These are phyloP conservation scores for Poa pratensis DNA, from an alignment of 176 grass and related monocot species.

Conservation along the genomic window DNA sequence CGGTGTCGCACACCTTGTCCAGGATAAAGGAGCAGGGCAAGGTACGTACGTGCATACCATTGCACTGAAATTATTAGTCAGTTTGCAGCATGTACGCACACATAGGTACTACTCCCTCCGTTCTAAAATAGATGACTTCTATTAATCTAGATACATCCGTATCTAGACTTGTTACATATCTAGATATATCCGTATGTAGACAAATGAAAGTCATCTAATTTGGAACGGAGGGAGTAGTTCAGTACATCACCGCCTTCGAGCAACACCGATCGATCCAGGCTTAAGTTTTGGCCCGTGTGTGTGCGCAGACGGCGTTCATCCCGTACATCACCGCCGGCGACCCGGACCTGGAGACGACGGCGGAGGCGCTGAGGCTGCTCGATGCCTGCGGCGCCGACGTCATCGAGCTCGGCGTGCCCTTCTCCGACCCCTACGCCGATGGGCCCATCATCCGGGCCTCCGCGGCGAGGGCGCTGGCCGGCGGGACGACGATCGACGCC, in stretches of 20 bases:
- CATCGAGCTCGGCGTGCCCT: conserved; percentile 87
- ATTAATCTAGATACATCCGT: too few relatives aligned
- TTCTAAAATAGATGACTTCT: too few relatives aligned
- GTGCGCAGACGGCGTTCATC: conserved; percentile 55
- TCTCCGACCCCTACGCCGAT: conserved; percentile 72
- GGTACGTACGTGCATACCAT: conserved; percentile 1
- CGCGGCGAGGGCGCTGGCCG: conserved; percentile 56
- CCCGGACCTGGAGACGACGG: conserved; percentile 73
- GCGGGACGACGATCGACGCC: conserved; percentile 48
- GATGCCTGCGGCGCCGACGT: conserved; percentile 71
- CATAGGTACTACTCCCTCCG: too few relatives aligned
- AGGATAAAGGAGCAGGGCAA: conserved; percentile 41
- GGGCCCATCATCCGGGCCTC: conserved; percentile 76
- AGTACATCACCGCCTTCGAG: too few relatives aligned
- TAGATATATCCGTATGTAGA: too few relatives aligned
- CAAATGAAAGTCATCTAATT: too few relatives aligned
- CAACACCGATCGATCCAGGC: not conserved
- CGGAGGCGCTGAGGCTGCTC: conserved; percentile 66
- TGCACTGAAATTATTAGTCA: too few relatives aligned
- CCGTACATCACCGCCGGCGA: conserved; percentile 92
- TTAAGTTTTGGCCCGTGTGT: not conserved
- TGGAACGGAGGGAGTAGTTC: too few relatives aligned
- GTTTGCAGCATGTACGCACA: too few relatives aligned
- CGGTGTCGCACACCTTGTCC: conserved; percentile 45
- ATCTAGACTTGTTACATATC: too few relatives aligned